phyloP scores from a whole-genome alignment of 768 basidiomycete species.

The Lactarius tabidus region DNA sequence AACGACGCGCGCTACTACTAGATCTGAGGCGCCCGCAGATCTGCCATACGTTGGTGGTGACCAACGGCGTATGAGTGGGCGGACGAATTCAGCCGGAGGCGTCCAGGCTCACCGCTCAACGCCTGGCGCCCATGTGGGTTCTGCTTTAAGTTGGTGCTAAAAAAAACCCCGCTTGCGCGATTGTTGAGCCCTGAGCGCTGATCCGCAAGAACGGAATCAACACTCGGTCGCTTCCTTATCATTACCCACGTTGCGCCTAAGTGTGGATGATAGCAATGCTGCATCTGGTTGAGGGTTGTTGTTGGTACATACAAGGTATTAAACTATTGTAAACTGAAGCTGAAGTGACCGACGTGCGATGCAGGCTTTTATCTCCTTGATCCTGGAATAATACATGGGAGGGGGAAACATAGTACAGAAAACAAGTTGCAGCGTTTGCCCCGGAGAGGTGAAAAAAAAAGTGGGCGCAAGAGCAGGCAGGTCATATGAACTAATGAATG shows the following conservation, averaged over 20 bases:
- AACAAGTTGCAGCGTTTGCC: background rate
- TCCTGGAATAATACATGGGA: slow-evolving; percentile 1
- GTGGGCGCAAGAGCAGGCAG: background rate
- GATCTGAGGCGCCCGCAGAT: too few relatives aligned
- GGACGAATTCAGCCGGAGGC: too few relatives aligned
- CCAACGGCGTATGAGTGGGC: background rate
- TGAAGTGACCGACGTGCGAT: background rate
- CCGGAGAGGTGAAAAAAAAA: background rate
- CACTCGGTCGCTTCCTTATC: background rate
- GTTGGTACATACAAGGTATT: background rate
- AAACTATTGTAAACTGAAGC: background rate
- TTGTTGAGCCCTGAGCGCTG: background rate
- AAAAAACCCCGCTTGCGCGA: too few relatives aligned
- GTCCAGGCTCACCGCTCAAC: background rate
- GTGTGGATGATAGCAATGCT: background rate
- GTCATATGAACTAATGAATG: background rate
- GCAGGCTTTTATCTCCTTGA: slow-evolving; percentile 3
- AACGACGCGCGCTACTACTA: too few relatives aligned
- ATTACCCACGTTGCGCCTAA: background rate
- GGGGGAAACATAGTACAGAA: background rate
- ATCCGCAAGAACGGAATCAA: background rate
- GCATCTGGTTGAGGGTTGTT: background rate
- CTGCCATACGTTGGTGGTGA: too few relatives aligned
- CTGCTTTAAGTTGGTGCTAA: too few relatives aligned
- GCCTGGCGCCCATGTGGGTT: background rate